Evolutionary conservation across 148 eudicot genomes (phyloP).

Genomic region (Rhododendron griersonianum): DNA sequence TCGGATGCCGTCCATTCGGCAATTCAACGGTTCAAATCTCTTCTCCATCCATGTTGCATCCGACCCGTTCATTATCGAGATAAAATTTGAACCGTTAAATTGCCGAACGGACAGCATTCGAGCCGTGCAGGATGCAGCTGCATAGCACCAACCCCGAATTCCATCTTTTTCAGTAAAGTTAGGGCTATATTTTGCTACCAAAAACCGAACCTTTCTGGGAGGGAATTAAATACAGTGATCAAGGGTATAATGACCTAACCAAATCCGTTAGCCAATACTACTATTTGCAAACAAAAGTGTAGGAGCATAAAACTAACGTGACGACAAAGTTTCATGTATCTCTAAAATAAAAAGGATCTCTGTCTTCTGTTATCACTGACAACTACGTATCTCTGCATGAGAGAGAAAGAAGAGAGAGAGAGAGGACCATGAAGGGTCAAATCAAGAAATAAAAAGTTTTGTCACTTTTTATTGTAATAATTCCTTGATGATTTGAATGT

Average conservation of each 20-base stretch:
- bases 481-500: not conserved
- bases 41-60: no score
- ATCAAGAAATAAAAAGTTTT: constrained; percentile 8
- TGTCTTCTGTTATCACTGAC: constrained; percentile 28
- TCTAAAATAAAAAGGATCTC: constrained; percentile 9
- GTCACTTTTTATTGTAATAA: not conserved
- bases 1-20: no score
- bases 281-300: not conserved
- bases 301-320: not conserved
- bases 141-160: no score
- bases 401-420: not conserved
- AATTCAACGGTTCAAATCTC: no score
- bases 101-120: no score
- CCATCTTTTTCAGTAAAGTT: constrained; percentile 21
- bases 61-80: no score
- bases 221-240: not conserved
- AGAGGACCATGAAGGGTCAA: constrained; percentile 20
- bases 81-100: no score
- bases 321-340: constrained; percentile 14
- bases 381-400: constrained; percentile 13
- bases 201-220: not conserved
- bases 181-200: constrained; percentile 5
- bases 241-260: not conserved
- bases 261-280: not conserved
- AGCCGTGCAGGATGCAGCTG: no score